phyloP scores from a whole-genome alignment of 2,329 filamentous ascomycete species.

The Aureobasidium namibiae region DNA sequence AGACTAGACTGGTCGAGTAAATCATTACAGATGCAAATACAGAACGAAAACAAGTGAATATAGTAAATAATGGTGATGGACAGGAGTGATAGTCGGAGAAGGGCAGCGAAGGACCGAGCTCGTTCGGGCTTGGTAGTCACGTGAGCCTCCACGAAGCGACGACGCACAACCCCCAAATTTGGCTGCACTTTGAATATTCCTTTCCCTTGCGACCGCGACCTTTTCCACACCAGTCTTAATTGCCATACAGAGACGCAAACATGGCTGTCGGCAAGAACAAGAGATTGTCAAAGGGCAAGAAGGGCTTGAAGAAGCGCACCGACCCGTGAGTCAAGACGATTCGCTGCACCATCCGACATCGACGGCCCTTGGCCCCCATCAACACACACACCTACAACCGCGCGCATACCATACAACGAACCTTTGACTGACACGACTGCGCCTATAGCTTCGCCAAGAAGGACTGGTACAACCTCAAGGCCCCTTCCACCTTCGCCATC shows the following conservation, averaged over 20 bases:
- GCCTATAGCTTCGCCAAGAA: conserved; percentile 47
- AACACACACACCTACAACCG: background rate
- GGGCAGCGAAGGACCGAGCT: background rate
- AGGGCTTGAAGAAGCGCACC: conserved; percentile 99
- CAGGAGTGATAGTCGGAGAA: background rate
- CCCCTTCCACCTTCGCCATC: conserved; percentile 88
- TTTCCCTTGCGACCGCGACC: background rate
- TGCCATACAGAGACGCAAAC: conserved; percentile 21
- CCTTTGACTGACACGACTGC: conserved; percentile 25
- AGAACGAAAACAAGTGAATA: no score
- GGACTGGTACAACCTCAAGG: conserved; percentile 99
- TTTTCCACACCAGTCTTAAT: conserved; percentile 2
- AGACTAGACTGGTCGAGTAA: background rate
- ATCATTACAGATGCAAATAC: no score
- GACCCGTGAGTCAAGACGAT: conserved; percentile 47
- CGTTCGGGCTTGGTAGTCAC: background rate
- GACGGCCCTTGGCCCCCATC: background rate
- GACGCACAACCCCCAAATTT: background rate
- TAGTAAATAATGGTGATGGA: no score
- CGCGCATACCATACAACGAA: background rate
- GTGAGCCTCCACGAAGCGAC: background rate
- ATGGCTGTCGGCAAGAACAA: conserved; percentile 96
- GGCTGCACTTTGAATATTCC: background rate
- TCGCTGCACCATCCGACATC: conserved; percentile 55
- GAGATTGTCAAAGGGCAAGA: conserved; percentile 99